Evolutionary conservation across 805 yeast species (phyloP).

Genomic region (Torulaspora indica): DNA sequence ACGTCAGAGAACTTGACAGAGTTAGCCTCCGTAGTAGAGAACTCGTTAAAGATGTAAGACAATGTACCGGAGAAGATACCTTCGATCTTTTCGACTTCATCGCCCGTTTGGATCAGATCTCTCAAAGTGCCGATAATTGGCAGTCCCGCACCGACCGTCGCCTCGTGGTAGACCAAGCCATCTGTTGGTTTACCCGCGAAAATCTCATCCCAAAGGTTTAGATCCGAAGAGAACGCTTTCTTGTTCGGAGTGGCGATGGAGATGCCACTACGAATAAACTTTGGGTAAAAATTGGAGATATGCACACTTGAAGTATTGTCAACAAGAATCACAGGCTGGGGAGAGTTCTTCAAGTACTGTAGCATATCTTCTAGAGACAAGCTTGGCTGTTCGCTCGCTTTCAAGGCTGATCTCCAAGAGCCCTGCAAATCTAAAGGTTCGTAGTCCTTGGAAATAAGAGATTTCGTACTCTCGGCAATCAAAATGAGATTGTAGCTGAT

Average conservation of each 20-base stretch:
- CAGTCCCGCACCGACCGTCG: constrained; percentile 97
- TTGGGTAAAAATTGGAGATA: constrained; percentile 73
- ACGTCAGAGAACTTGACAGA: constrained; percentile 81
- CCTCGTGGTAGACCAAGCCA: constrained; percentile 89
- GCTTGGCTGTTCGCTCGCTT: constrained; percentile 42
- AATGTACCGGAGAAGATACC: constrained; percentile 96
- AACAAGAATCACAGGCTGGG: constrained; percentile 73
- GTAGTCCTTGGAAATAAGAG: constrained; percentile 65
- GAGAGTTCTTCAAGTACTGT: constrained; percentile 58
- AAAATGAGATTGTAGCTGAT: constrained; percentile 72
- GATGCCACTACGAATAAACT: constrained; percentile 67
- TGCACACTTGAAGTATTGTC: constrained; percentile 89
- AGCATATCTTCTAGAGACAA: constrained; percentile 56
- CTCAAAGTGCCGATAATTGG: constrained; percentile 87
- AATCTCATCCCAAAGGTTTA: constrained; percentile 70
- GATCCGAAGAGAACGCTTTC: constrained; percentile 85
- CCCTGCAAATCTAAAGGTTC: constrained; percentile 54
- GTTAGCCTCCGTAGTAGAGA: constrained; percentile 61
- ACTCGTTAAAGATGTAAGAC: constrained; percentile 91
- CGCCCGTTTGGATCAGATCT: constrained; percentile 90
- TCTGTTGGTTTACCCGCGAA: constrained; percentile 54
- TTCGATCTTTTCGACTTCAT: constrained; percentile 82
- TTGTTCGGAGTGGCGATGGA: constrained; percentile 98
- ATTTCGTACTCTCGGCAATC: constrained; percentile 69
- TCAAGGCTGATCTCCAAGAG: constrained; percentile 49